Conservation (phyloP, 2,329 filamentous ascomycete genomes). For the Torrubiella hemipterigena region DNA sequence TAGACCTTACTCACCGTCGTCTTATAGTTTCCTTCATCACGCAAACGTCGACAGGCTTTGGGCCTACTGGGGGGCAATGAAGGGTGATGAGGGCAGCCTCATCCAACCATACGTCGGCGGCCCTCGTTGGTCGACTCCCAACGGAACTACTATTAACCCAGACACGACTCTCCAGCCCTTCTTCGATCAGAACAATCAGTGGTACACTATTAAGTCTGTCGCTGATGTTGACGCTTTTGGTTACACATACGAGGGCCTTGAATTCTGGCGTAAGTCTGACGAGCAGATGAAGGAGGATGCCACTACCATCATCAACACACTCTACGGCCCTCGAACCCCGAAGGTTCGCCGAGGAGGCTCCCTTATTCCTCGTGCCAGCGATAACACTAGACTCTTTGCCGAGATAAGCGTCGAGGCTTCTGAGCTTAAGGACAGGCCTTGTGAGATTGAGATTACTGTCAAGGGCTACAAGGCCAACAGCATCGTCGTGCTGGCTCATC, state of each 20-base stretch:
- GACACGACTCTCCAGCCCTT: conserved; percentile 38
- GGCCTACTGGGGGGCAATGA: conserved; percentile 38
- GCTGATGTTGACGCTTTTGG: conserved; percentile 20
- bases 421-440: conserved; percentile 23
- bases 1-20: no score
- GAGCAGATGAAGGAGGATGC: conserved; percentile 18
- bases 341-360: conserved; percentile 1
- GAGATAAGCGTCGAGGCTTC: conserved; percentile 19
- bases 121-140: conserved; percentile 26
- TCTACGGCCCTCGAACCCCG: conserved; percentile 13
- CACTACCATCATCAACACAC: conserved; percentile 18
- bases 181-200: conserved; percentile 21
- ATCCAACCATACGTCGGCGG: conserved; percentile 18
- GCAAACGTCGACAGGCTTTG: conserved; percentile 53
- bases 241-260: conserved; percentile 26
- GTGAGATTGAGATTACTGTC: conserved; percentile 21
- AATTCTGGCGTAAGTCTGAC: conserved; percentile 19
- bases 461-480: conserved; percentile 18
- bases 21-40: conserved; percentile 31
- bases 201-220: conserved; percentile 29
- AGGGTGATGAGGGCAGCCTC: conserved; percentile 22
- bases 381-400: conserved; percentile 20
- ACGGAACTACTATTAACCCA: conserved; percentile 26
- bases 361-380: conserved; percentile 4
- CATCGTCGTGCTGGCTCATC: conserved; percentile 24